phyloP scores from a whole-genome alignment of 306 rosid species.

The Cyamopsis tetragonoloba region DNA sequence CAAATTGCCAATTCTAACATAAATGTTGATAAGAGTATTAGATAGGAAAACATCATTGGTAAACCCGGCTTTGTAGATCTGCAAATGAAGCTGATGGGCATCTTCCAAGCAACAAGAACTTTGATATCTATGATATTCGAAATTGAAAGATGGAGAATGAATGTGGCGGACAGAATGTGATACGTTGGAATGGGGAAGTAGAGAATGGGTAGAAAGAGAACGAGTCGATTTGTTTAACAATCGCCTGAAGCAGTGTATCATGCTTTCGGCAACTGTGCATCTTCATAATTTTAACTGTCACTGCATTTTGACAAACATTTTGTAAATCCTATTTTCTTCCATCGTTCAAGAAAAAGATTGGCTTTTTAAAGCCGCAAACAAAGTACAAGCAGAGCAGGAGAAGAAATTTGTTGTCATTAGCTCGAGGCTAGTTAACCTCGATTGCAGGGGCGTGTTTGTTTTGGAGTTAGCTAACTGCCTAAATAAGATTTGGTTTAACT shows the following conservation, averaged over 20 bases:
- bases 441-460: too few species aligned
- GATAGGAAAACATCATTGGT: conserved; percentile 54
- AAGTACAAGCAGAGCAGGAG: too few species aligned
- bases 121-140: conserved; percentile 38
- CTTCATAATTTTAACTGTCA: neutral
- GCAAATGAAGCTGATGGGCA: conserved; percentile 63
- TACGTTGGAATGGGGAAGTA: conserved; percentile 24
- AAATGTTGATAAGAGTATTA: conserved; percentile 68
- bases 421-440: too few species aligned
- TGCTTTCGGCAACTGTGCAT: neutral
- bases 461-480: too few species aligned
- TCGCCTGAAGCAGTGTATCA: conserved; percentile 28
- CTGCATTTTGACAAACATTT: too few species aligned
- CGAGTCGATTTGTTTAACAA: conserved; percentile 25
- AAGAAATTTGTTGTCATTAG: too few species aligned
- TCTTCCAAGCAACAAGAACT: conserved; percentile 44
- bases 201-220: conserved; percentile 21
- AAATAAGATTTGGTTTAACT: too few species aligned
- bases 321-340: too few species aligned
- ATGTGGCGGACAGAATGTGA: conserved; percentile 37
- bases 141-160: conserved; percentile 8
- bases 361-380: too few species aligned
- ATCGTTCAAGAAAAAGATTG: neutral
- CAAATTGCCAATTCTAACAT: conserved; percentile 44
- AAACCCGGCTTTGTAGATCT: conserved; percentile 56